A percentile compares a stretch with the other conserved stretches of the same genome.
phyloP scores from a whole-genome alignment of 208 protist species.

The Strigomonas galati region DNA sequence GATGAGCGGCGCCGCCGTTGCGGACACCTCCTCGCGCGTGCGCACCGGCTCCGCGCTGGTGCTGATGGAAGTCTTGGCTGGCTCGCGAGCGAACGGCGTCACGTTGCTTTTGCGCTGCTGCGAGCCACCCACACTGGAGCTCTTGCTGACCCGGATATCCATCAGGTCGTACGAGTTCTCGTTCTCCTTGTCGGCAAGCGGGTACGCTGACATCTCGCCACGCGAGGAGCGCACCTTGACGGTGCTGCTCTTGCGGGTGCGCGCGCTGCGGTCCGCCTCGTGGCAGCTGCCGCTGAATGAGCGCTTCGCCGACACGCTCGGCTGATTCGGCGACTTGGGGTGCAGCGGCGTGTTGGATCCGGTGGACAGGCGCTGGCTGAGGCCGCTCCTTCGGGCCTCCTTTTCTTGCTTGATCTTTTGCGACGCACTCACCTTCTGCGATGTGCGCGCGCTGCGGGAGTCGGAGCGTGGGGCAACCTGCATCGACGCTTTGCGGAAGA shows the following conservation, averaged over 20 bases:
- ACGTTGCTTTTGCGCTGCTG: not conserved
- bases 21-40: not conserved
- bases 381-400: not conserved
- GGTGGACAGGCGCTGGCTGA: not conserved
- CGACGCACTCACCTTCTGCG: constrained; percentile 1
- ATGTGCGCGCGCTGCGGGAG: constrained; percentile 15
- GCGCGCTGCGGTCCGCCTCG: constrained; percentile 24
- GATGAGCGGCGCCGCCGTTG: not conserved
- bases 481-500: constrained; percentile 52
- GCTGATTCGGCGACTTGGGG: constrained; percentile 1
- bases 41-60: not conserved
- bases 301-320: constrained; percentile 1
- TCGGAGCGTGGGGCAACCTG: constrained; percentile 21
- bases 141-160: not conserved
- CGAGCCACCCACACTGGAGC: not conserved
- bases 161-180: not conserved
- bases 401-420: constrained; percentile 3
- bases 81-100: constrained; percentile 1
- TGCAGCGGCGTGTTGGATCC: too few species aligned
- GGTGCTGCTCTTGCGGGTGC: not conserved
- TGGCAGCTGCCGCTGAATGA: constrained; percentile 19
- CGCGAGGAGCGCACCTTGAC: not conserved
- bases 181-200: not conserved
- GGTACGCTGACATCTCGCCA: too few species aligned
- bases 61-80: not conserved